phyloP scores from a whole-genome alignment of 768 basidiomycete species.

The Amanita thiersii region DNA sequence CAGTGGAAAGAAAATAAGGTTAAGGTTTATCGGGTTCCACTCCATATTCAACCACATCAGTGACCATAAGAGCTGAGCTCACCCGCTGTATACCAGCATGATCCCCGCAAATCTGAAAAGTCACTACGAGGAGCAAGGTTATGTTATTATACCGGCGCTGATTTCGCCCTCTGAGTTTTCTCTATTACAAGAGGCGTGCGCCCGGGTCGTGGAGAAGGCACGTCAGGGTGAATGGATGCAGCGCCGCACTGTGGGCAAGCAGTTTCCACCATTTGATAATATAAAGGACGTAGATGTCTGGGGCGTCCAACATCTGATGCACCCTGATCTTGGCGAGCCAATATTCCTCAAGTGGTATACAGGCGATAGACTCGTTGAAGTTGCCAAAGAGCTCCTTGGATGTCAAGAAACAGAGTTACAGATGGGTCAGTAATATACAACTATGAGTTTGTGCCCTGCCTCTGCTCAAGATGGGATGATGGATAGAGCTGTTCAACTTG shows the following conservation, averaged over 20 bases:
- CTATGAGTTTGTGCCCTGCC: neutral
- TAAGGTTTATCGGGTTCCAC: too few species aligned
- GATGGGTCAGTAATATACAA: slow-evolving; percentile 48
- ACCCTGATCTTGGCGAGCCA: slow-evolving; percentile 56
- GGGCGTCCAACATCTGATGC: slow-evolving; percentile 82
- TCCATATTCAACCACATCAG: too few species aligned
- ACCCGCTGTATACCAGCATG: too few species aligned
- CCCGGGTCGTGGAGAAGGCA: slow-evolving; percentile 40
- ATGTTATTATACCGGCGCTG: slow-evolving; percentile 53
- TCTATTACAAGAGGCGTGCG: slow-evolving; percentile 41
- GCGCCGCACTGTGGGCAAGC: slow-evolving; percentile 66
- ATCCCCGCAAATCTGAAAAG: too few species aligned
- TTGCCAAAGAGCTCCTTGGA: slow-evolving; percentile 37
- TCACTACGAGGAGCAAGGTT: slow-evolving; percentile 56
- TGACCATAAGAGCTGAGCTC: too few species aligned
- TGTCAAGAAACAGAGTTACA: slow-evolving; percentile 57
- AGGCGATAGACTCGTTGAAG: slow-evolving; percentile 35
- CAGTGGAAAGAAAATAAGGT: too few species aligned
- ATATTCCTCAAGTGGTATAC: slow-evolving; percentile 65
- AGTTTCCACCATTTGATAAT: slow-evolving; percentile 66
- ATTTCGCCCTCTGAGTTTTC: slow-evolving; percentile 30
- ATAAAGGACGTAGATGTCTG: slow-evolving; percentile 54
- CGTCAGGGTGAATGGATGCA: slow-evolving; percentile 56
- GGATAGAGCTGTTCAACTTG: slow-evolving; percentile 64
- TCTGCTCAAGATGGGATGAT: neutral